Percentiles rank a stretch among this genome's conserved stretches.
These are phyloP conservation scores for Pelargonium nanum DNA, from an alignment of 345 rosid species.

Conservation along the genomic window DNA sequence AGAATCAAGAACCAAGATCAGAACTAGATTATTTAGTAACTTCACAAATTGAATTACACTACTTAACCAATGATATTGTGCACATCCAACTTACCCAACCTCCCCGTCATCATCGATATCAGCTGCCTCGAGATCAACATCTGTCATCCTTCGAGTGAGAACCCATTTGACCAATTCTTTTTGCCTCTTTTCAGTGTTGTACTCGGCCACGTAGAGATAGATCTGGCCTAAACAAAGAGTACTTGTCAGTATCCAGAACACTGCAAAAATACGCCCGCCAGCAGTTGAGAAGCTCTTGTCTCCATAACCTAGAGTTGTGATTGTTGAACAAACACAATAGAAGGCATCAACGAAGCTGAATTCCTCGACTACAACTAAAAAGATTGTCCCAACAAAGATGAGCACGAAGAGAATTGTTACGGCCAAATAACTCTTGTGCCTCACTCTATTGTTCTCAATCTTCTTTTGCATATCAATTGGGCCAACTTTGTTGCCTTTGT, in stretches of 20 bases:
- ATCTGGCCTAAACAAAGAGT: slow-evolving; percentile 42
- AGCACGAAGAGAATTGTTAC: slow-evolving; percentile 20
- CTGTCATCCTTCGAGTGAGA: slow-evolving; percentile 20
- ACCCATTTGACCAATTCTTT: slow-evolving; percentile 22
- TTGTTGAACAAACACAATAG: slow-evolving; percentile 45
- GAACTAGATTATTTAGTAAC: too few relatives aligned
- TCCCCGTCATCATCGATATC: slow-evolving; percentile 36
- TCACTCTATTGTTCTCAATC: slow-evolving; percentile 23
- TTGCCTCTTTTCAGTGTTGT: slow-evolving; percentile 26
- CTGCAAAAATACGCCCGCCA: slow-evolving; percentile 36
- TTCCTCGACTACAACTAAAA: slow-evolving; percentile 25
- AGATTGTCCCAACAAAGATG: slow-evolving; percentile 20
- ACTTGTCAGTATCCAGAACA: slow-evolving; percentile 46
- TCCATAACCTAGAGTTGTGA: slow-evolving; percentile 51
- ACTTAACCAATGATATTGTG: not conserved
- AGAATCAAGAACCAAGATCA: not conserved
- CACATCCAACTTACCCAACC: slow-evolving; percentile 22
- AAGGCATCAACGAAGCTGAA: slow-evolving; percentile 30
- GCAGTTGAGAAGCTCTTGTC: slow-evolving; percentile 42
- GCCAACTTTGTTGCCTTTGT: slow-evolving; percentile 16
- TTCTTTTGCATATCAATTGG: slow-evolving; percentile 25
- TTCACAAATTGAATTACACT: too few relatives aligned
- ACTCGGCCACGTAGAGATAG: slow-evolving; percentile 42
- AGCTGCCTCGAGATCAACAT: slow-evolving; percentile 32
- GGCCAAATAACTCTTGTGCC: slow-evolving; percentile 23